Evolutionary conservation across 306 rosid genomes (phyloP), one percentile per base, ranked within the genome.

Genomic region (Dryas alaskensis): DNA sequence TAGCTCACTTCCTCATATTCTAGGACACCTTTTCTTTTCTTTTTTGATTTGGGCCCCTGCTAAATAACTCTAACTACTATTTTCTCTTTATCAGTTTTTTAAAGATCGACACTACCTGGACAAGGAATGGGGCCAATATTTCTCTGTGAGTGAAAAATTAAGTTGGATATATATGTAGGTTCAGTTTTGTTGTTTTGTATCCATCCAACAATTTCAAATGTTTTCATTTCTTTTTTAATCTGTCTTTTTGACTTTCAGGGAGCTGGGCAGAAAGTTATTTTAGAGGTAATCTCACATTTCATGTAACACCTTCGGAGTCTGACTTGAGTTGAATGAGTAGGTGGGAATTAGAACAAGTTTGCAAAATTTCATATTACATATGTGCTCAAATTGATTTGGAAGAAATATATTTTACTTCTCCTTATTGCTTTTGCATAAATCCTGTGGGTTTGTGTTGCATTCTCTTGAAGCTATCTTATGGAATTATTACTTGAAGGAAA

Each of bases 31-130:
- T 70, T 55, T 11, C 52, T 19, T 61, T 39, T 14, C 46, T 14
- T 61, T 59, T 39, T 27, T 70, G 59, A 9, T 72, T 5, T 65
- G 19, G 12, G 19, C 22, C 52, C 14, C 10, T 49, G 31, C 31
- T 67, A 14, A 25, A 39, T 22, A 45, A 45, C 37, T 72, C 52
- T 76, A 0, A 77, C 5, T 16, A 6, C 17, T 10, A n/a, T 22
- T 22, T 22, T 65, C 2, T 6, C 8, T 62, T 25, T 39, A 11
- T 51, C 86, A 94, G 97, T 94, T 94, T 83, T 94, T 94, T 69
- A 94, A 92, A 74, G 96, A 89, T 65, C 82, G 97, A 49, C 97
- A 94, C 75, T 88, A 89, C 86, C 82, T 92, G 92, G 99, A 92
- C 81, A 92, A 94, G 84, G 99, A 94, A 78, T 91, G 97, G 97